phyloP scores from a whole-genome alignment of 768 basidiomycete genomes.

The Suillus paluster region DNA sequence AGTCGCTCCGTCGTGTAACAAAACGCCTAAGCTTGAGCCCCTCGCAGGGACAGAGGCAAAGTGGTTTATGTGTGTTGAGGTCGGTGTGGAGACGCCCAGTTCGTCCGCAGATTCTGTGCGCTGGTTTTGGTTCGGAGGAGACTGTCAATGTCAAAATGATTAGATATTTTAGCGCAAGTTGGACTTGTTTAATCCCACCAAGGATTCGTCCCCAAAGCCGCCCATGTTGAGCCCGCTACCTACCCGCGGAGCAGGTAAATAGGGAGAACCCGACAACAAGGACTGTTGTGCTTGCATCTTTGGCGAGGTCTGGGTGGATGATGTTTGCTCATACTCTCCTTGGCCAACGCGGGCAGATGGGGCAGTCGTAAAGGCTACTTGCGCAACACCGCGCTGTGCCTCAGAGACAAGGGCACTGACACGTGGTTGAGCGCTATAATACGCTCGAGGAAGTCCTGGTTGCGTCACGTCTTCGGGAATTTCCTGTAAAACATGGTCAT shows the following conservation, averaged over 20 bases:
- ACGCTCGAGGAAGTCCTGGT: constrained; percentile 75
- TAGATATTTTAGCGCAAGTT: constrained; percentile 22
- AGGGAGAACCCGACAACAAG: constrained; percentile 13
- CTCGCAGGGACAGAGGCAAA: constrained; percentile 73
- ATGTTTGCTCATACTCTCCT: constrained; percentile 16
- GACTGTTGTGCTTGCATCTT: constrained; percentile 7
- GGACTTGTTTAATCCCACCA: constrained; percentile 6
- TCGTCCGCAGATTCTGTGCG: constrained; percentile 29
- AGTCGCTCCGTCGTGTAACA: constrained; percentile 33
- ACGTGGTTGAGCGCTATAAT: constrained; percentile 70
- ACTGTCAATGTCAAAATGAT: constrained; percentile 17
- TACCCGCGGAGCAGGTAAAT: constrained; percentile 38
- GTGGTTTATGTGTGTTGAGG: constrained; percentile 28
- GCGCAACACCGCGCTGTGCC: constrained; percentile 57
- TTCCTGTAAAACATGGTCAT: constrained; percentile 49
- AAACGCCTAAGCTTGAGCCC: constrained; percentile 26
- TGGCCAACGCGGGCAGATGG: constrained; percentile 27
- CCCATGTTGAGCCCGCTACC: constrained; percentile 35
- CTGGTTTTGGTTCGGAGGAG: constrained; percentile 17
- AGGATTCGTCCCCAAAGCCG: constrained; percentile 9
- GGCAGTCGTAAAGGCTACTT: constrained; percentile 52
- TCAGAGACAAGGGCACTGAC: constrained; percentile 67
- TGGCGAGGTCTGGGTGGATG: constrained; percentile 8
- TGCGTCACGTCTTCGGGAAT: constrained; percentile 81
- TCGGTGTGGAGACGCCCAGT: constrained; percentile 22